A percentile compares a stretch with the other conserved stretches of the same genome.
Evolutionary conservation across 2,329 filamentous ascomycete genomes (phyloP).

Genomic region (Penicillium rolfsii): DNA sequence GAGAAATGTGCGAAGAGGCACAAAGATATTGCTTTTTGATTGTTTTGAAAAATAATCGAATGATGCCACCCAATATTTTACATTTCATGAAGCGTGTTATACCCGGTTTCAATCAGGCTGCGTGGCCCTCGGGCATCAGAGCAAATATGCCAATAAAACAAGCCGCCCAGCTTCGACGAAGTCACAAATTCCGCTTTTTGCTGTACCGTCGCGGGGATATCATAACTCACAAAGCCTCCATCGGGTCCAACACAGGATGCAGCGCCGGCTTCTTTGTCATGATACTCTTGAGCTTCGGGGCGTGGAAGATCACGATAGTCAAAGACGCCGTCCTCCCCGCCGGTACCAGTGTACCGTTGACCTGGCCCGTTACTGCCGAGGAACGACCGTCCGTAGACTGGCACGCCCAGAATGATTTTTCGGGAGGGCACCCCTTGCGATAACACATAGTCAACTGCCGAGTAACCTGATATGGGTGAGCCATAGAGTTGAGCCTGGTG

Average conservation of each 20-base stretch:
- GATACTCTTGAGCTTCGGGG: slow-evolving; percentile 63
- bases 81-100: slow-evolving; percentile 56
- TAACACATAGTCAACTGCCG: slow-evolving; percentile 67
- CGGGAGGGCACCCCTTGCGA: slow-evolving; percentile 67
- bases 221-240: slow-evolving; percentile 78
- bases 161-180: slow-evolving; percentile 70
- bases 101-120: slow-evolving; percentile 65
- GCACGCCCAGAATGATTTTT: slow-evolving; percentile 76
- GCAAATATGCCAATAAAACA: slow-evolving; percentile 83
- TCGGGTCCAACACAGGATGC: slow-evolving; percentile 72
- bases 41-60: background rate
- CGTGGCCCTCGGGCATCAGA: slow-evolving; percentile 63
- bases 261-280: slow-evolving; percentile 69
- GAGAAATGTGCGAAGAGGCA: background rate
- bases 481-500: slow-evolving; percentile 77
- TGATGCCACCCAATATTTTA: slow-evolving; percentile 14
- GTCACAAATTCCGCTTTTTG: slow-evolving; percentile 75
- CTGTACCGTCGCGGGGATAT: slow-evolving; percentile 74
- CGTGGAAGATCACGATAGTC: slow-evolving; percentile 73
- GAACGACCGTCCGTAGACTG: slow-evolving; percentile 76
- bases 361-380: slow-evolving; percentile 67
- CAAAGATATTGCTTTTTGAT: background rate
- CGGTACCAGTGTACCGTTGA: slow-evolving; percentile 57
- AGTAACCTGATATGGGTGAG: slow-evolving; percentile 63
- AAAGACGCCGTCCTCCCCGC: slow-evolving; percentile 70